These are phyloP conservation scores for Gilbertella persicaria DNA, from an alignment of 371 early-diverging fungal genomes.

Conservation along the genomic window DNA sequence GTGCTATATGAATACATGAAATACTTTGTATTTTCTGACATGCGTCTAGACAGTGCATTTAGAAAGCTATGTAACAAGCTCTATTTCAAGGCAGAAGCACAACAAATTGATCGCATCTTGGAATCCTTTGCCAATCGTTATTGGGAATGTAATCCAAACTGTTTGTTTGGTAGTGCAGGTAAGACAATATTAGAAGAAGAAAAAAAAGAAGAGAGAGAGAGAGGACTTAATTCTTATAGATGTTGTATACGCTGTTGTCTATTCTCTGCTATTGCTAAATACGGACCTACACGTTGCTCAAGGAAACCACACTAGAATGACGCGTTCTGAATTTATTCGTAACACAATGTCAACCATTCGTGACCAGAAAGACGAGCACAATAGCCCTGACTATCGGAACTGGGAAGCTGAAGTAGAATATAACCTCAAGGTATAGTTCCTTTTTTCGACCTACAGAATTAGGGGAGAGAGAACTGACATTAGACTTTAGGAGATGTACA, in stretches of 20 bases:
- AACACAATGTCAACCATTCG: conserved; percentile 60
- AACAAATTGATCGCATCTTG: conserved; percentile 87
- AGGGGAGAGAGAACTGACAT: no score
- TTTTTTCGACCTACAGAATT: no score
- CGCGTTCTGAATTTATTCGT: conserved; percentile 61
- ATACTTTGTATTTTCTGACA: conserved; percentile 70
- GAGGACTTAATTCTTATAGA: conserved; percentile 33
- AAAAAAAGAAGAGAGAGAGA: conserved; percentile 1
- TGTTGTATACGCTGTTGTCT: conserved; percentile 85
- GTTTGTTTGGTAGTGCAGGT: conserved; percentile 55
- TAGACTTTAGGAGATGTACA: conserved; percentile 68
- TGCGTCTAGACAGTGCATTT: conserved; percentile 80
- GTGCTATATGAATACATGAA: conserved; percentile 73
- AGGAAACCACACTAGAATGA: conserved; percentile 62
- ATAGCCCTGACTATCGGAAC: conserved; percentile 4
- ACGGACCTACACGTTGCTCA: conserved; percentile 92
- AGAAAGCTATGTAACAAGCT: conserved; percentile 74
- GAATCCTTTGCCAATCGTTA: conserved; percentile 78
- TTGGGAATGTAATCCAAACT: conserved; percentile 77
- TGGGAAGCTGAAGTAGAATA: conserved; percentile 44
- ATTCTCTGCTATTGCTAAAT: conserved; percentile 86
- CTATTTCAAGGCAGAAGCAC: conserved; percentile 87
- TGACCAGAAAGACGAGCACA: conserved; percentile 30
- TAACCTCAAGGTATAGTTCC: conserved; percentile 29
- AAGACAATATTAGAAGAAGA: not conserved